phyloP scores from a whole-genome alignment of 73 alveolate genomes.

The Paraurostyla sp. region DNA sequence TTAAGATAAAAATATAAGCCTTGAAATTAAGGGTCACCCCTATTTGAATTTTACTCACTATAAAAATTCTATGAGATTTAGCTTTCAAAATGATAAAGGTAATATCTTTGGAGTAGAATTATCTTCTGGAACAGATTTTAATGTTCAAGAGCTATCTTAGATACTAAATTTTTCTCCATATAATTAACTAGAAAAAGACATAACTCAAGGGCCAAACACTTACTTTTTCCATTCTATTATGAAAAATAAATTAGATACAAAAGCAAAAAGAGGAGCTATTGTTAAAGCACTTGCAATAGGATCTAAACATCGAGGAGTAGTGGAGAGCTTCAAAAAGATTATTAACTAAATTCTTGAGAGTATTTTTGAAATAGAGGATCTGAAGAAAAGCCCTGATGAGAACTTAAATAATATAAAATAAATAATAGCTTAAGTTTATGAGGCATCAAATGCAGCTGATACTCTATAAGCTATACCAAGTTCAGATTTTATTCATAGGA shows the following conservation, averaged over 20 bases:
- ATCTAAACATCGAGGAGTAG: constrained; percentile 72
- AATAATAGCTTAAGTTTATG: constrained; percentile 49
- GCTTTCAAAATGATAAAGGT: constrained; percentile 38
- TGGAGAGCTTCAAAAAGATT: constrained; percentile 80
- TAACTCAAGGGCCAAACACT: constrained; percentile 16
- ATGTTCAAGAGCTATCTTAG: not conserved
- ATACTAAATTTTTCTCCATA: not conserved
- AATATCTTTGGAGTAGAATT: constrained; percentile 46
- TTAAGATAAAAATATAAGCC: not conserved
- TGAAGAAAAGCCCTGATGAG: constrained; percentile 64
- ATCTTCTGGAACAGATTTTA: not conserved
- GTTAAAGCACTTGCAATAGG: constrained; percentile 91
- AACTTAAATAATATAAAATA: constrained; percentile 70
- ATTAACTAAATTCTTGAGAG: constrained; percentile 73
- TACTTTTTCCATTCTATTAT: constrained; percentile 80
- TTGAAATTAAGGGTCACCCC: constrained; percentile 33
- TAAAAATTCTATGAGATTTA: not conserved
- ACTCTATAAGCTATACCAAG: not conserved
- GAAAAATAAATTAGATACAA: constrained; percentile 81
- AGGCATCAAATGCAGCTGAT: not conserved
- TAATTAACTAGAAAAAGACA: not conserved
- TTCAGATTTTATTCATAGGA: constrained; percentile 57
- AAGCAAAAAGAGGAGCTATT: constrained; percentile 88
- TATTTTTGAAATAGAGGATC: constrained; percentile 77
- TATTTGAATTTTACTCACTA: constrained; percentile 16